phyloP scores from a whole-genome alignment of 495 filamentous ascomycete species.

The Penicillium ucsense region DNA sequence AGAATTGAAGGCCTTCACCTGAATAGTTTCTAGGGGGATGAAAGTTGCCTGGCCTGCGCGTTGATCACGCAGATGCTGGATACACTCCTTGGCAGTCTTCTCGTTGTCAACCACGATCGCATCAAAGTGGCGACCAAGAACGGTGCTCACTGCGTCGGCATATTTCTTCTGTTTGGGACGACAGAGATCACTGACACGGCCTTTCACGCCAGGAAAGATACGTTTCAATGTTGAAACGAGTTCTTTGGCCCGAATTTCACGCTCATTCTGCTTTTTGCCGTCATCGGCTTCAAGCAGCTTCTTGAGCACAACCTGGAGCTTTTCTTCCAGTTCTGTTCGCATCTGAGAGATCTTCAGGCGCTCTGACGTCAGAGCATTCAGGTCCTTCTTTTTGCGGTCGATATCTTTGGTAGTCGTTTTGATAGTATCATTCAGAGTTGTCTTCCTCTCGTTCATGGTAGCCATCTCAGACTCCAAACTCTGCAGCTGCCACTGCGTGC shows the following conservation, averaged over 20 bases:
- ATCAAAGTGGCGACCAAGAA: conserved; percentile 87
- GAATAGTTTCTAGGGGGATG: conserved; percentile 93
- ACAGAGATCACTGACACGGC: conserved; percentile 84
- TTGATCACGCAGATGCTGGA: conserved; percentile 88
- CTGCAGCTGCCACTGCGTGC: conserved; percentile 58
- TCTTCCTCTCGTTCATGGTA: conserved; percentile 57
- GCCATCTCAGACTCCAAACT: conserved; percentile 64
- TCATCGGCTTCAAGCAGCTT: conserved; percentile 76
- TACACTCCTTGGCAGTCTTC: conserved; percentile 87
- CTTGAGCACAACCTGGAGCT: conserved; percentile 66
- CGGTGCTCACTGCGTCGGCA: conserved; percentile 82
- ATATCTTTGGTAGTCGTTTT: conserved; percentile 67
- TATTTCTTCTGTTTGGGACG: conserved; percentile 95
- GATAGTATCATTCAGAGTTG: conserved; percentile 46
- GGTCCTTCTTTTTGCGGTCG: conserved; percentile 81
- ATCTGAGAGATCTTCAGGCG: conserved; percentile 67
- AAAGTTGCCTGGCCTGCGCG: conserved; percentile 78
- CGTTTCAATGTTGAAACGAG: conserved; percentile 77
- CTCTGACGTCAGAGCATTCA: conserved; percentile 76
- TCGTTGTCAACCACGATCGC: conserved; percentile 94
- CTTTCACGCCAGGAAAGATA: conserved; percentile 84
- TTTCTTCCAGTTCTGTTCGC: conserved; percentile 82
- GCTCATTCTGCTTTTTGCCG: conserved; percentile 72
- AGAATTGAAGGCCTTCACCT: conserved; percentile 78
- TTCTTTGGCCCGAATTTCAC: conserved; percentile 65